Conservation (phyloP, 2,329 filamentous ascomycete genomes). For the Aspergillus neotritici region DNA sequence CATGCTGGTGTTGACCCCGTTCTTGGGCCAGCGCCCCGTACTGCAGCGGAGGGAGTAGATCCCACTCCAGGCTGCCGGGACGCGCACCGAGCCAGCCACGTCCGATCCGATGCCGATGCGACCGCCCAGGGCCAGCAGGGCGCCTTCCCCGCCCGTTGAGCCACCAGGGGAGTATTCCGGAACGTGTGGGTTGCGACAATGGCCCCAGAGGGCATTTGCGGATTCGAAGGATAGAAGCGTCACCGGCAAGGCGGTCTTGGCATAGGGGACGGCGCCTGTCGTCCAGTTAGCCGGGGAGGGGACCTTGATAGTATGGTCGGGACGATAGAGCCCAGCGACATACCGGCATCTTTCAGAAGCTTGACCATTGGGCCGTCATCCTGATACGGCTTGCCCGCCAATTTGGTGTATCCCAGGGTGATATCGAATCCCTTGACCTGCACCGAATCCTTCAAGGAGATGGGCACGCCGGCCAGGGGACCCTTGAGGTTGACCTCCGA, state of each 20-base stretch:
- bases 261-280: conserved; percentile 74
- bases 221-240: conserved; percentile 84
- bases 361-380: conserved; percentile 68
- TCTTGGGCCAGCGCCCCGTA: conserved; percentile 84
- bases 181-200: conserved; percentile 76
- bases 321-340: neutral
- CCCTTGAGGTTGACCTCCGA: conserved; percentile 66
- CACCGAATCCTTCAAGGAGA: conserved; percentile 75
- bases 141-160: conserved; percentile 78
- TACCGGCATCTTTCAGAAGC: conserved; percentile 73
- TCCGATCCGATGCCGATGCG: conserved; percentile 87
- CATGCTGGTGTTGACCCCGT: conserved; percentile 80
- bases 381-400: conserved; percentile 60
- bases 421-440: conserved; percentile 77
- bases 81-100: conserved; percentile 81
- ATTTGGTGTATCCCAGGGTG: conserved; percentile 71
- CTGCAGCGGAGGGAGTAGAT: conserved; percentile 84
- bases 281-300: neutral
- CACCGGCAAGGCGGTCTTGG: conserved; percentile 85
- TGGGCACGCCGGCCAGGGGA: conserved; percentile 77
- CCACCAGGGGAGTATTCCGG: conserved; percentile 80
- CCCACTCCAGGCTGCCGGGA: conserved; percentile 82
- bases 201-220: conserved; percentile 73
- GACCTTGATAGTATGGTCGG: neutral
- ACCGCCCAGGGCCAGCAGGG: conserved; percentile 72